Evolutionary conservation across 148 eudicot species (phyloP), one percentile per base, ranked within the genome.

Genomic region (Cornus suecica): DNA sequence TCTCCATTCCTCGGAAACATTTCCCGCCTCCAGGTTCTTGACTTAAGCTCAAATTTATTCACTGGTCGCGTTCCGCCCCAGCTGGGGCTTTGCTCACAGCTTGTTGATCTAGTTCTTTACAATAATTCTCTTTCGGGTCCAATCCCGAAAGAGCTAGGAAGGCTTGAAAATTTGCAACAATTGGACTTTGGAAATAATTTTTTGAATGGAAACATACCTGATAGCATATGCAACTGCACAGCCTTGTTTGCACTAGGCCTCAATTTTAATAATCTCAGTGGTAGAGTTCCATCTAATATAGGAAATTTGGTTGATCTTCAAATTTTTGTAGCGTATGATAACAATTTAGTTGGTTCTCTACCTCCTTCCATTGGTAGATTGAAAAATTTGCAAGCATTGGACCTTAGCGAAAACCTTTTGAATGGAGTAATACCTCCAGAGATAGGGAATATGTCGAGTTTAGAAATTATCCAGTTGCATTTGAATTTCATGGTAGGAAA

Each of bases 11-110:
- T 92, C 0, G 94, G 89, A 45, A 89, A 90, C 77, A 80, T 94
- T 73, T 80, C 93, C 63, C 25, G 67, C 24, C 92, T 94, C 68
- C 91, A 89, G 86, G 84, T 84, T 80, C 91, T 94, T 83, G 97
- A 94, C 80, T 74, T 92, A 20, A 24, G 88, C 64, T 75, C 78
- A 25, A 92, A 94, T 80, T 76, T 84, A 26, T 87, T 94, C 69
- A 58, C 78, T 14, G 97, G 96, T 16, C 75, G 74, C 22, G 89
- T 94, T 76, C 96, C 97, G 16, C 65, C 80, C 42, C 88, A 89
- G 75, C 76, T 94, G 18, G 90, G 89, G 13, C 70, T 70, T 34
- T 89, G 90, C 80, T 70, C 91, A 61, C 72, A 80, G 56, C 97
- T 94, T 80, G 2, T 73, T 5, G 70, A 74, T 51, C 65, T 92